A percentile compares a stretch with the other conserved stretches of the same genome.
These are phyloP conservation scores for Penicillium longicatenatum DNA, from an alignment of 495 filamentous ascomycete genomes.

Conservation along the genomic window DNA sequence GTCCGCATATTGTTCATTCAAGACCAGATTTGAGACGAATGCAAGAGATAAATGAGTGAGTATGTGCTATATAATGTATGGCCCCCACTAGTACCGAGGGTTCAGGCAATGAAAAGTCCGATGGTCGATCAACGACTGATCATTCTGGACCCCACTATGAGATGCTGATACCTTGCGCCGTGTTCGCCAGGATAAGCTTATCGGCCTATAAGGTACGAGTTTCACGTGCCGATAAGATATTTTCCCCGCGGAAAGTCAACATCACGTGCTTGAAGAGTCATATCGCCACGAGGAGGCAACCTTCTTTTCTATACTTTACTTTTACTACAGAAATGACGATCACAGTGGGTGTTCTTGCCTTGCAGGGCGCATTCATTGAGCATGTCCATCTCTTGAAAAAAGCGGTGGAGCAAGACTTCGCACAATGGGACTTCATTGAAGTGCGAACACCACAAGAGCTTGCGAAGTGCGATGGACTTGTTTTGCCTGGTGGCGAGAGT, in stretches of 20 bases:
- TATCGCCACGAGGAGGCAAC: slow-evolving; percentile 2
- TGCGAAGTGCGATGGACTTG: slow-evolving; percentile 72
- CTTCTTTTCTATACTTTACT: slow-evolving; percentile 8
- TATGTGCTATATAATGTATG: neutral
- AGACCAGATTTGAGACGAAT: no score
- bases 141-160: slow-evolving; percentile 3
- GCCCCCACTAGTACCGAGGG: neutral
- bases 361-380: slow-evolving; percentile 93
- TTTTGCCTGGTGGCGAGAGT: slow-evolving; percentile 93
- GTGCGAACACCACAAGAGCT: slow-evolving; percentile 78
- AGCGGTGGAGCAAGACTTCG: slow-evolving; percentile 50
- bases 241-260: slow-evolving; percentile 28
- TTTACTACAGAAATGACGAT: slow-evolving; percentile 39
- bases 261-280: slow-evolving; percentile 33
- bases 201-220: slow-evolving; percentile 1
- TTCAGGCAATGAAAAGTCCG: neutral
- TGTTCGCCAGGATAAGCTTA: slow-evolving; percentile 2
- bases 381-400: slow-evolving; percentile 75
- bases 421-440: slow-evolving; percentile 67
- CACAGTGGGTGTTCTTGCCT: slow-evolving; percentile 82
- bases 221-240: slow-evolving; percentile 28
- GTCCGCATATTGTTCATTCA: neutral
- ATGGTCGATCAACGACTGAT: neutral
- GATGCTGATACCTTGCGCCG: neutral
- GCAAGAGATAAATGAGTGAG: neutral